These are phyloP conservation scores for Wickerhamiella occidentalis DNA, from an alignment of 805 yeast genomes.

Conservation along the genomic window DNA sequence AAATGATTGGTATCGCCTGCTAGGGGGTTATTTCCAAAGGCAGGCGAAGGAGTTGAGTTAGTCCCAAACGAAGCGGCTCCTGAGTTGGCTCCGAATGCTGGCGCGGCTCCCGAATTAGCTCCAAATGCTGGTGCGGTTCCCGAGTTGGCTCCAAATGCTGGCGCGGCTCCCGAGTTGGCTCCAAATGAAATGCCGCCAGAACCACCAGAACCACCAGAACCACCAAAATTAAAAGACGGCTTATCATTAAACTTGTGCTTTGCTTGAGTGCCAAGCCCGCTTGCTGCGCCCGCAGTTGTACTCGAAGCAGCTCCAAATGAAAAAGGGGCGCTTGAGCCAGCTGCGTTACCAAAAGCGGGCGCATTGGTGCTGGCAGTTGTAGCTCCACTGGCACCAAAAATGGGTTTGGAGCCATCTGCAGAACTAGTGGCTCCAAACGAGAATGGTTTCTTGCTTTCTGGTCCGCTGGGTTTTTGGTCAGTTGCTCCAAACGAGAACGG, in stretches of 20 bases:
- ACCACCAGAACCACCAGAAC: neutral
- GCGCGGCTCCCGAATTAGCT: neutral
- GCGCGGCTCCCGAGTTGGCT: neutral
- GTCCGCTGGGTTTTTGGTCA: neutral
- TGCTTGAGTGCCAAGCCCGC: neutral
- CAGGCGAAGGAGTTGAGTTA: neutral
- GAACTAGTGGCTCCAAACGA: neutral
- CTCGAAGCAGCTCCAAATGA: neutral
- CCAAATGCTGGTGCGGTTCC: neutral
- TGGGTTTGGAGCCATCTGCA: too few relatives aligned
- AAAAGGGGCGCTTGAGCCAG: neutral
- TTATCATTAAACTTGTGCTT: neutral
- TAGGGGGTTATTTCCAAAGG: neutral
- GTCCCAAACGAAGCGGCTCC: neutral
- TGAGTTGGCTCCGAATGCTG: slow-evolving; percentile 3
- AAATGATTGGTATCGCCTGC: neutral
- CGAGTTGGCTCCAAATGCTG: neutral
- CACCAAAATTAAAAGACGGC: neutral
- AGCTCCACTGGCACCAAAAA: too few relatives aligned
- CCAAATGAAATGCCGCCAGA: too few relatives aligned
- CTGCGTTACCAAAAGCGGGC: too few relatives aligned
- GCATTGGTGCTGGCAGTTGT: too few relatives aligned
- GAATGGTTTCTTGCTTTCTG: neutral
- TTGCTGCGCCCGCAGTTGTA: neutral
- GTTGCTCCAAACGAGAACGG: neutral